Conservation (phyloP, 1,284 basidiomycete species). For the Boletus holoroseus region DNA sequence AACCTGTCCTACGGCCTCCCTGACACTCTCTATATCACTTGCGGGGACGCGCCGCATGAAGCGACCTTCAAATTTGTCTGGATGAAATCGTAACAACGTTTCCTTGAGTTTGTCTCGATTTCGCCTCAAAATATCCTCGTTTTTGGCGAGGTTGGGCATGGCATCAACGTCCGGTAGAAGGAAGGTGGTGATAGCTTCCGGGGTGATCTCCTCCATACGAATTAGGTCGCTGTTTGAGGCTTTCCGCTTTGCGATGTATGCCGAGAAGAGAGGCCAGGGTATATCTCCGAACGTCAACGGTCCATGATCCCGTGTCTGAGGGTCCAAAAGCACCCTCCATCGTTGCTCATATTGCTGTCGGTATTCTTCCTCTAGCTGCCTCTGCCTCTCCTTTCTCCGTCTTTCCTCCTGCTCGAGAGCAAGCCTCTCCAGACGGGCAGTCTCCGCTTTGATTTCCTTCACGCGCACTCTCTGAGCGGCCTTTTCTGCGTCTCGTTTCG, state of each 20-base stretch:
- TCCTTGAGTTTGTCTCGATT: conserved; percentile 64
- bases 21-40: conserved; percentile 65
- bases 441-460: conserved; percentile 52
- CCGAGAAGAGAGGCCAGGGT: conserved; percentile 69
- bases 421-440: conserved; percentile 44
- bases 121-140: conserved; percentile 34
- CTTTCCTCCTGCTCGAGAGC: conserved; percentile 47
- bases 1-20: conserved; percentile 73
- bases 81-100: conserved; percentile 75
- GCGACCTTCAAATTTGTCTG: conserved; percentile 79
- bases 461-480: conserved; percentile 49
- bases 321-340: conserved; percentile 51
- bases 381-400: conserved; percentile 44
- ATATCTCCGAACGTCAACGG: conserved; percentile 55
- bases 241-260: neutral
- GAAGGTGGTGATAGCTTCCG: conserved; percentile 57
- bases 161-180: conserved; percentile 40
- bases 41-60: conserved; percentile 53
- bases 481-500: conserved; percentile 47
- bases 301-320: conserved; percentile 18
- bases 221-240: conserved; percentile 18
- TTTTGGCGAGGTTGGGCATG: conserved; percentile 6
- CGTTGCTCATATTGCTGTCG: conserved; percentile 51
- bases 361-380: conserved; percentile 39
- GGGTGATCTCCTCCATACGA: conserved; percentile 49